phyloP scores from a whole-genome alignment of 108 stramenopile genomes.

The Schizochytrium sp. region DNA sequence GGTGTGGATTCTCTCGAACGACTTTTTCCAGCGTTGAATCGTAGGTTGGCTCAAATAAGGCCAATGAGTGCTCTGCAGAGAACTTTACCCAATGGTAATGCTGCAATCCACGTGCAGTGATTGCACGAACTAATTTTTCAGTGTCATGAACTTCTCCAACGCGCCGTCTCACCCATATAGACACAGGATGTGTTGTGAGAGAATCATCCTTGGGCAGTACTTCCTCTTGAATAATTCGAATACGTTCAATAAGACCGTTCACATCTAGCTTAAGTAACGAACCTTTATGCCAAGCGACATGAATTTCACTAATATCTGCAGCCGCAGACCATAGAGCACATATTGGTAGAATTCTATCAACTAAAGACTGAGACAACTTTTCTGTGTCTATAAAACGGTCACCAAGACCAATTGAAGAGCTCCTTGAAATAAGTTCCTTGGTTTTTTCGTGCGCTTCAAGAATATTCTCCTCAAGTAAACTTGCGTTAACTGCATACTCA shows the following conservation, averaged over 20 bases:
- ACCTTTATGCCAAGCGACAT: background rate
- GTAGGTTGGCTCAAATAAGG: slow-evolving; percentile 41
- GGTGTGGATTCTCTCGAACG: background rate
- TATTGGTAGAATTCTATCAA: background rate
- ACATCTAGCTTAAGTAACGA: slow-evolving; percentile 38
- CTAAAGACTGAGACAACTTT: background rate
- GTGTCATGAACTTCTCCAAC: slow-evolving; percentile 5
- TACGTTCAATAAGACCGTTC: background rate
- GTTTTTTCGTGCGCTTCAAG: slow-evolving; percentile 6
- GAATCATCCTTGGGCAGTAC: background rate
- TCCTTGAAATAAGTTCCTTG: background rate
- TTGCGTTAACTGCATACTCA: slow-evolving; percentile 15
- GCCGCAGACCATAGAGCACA: slow-evolving; percentile 15
- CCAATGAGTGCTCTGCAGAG: background rate
- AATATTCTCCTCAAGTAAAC: slow-evolving; percentile 18
- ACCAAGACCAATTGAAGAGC: background rate
- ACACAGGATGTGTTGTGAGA: background rate
- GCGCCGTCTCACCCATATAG: background rate
- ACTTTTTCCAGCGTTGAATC: slow-evolving; percentile 27
- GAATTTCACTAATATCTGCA: slow-evolving; percentile 31
- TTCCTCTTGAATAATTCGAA: background rate
- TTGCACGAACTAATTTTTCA: background rate
- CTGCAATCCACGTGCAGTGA: slow-evolving; percentile 8
- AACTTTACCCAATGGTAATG: slow-evolving; percentile 14
- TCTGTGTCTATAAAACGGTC: background rate